Evolutionary conservation across 495 filamentous ascomycete genomes (phyloP).

Genomic region (Schizothecium vesticola): DNA sequence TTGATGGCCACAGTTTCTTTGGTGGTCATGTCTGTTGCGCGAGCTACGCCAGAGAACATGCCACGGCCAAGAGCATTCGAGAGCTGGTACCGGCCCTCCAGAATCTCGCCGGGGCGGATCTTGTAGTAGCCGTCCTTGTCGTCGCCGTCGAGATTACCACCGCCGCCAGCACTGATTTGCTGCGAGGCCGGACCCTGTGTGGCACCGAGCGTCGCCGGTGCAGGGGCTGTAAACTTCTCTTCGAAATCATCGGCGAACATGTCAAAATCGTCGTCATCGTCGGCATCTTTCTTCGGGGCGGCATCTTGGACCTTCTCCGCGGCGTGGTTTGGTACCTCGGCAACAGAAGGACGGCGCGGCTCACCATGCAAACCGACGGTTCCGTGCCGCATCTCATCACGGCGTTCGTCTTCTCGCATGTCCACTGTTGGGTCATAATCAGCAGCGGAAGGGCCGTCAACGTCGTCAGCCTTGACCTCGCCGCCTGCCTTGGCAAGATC

Average conservation of each 20-base stretch:
- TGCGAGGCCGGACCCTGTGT: conserved; percentile 31
- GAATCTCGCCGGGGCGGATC: conserved; percentile 78
- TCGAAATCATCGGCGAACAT: conserved; percentile 94
- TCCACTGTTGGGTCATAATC: conserved; percentile 93
- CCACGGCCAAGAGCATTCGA: conserved; percentile 84
- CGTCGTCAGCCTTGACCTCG: conserved; percentile 43
- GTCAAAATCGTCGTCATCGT: conserved; percentile 67
- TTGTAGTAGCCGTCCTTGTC: conserved; percentile 95
- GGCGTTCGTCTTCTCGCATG: conserved; percentile 80
- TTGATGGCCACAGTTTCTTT: conserved; percentile 79
- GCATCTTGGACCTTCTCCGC: conserved; percentile 25
- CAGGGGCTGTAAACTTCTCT: conserved; percentile 67
- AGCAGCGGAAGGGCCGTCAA: conserved; percentile 82
- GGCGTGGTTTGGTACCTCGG: conserved; percentile 17
- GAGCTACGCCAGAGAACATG: conserved; percentile 94
- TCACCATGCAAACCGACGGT: conserved; percentile 45
- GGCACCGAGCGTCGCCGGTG: conserved; percentile 36
- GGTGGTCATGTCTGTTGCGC: conserved; percentile 72
- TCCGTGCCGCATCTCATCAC: conserved; percentile 59
- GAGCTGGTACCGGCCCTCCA: conserved; percentile 83
- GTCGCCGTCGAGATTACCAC: conserved; percentile 87
- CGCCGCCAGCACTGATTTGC: conserved; percentile 47
- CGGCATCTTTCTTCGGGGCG: conserved; percentile 39
- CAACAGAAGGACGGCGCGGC: conserved; percentile 18
- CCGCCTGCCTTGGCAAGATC: conserved; percentile 61